Conservation (phyloP, 371 early-diverging fungal genomes). For the Fennellomyces sp. region DNA sequence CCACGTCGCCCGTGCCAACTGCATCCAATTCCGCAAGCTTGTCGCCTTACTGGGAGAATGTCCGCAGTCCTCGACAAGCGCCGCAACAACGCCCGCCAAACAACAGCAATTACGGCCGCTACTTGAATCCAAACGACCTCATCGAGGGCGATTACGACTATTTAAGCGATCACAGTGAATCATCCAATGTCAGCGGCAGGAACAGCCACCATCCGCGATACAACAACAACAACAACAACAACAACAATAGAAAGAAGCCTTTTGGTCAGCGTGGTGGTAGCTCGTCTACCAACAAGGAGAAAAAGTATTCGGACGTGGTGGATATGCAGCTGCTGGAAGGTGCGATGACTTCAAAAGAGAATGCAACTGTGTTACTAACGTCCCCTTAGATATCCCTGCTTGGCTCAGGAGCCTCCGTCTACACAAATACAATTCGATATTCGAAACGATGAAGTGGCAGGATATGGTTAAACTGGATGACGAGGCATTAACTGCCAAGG, state of each 20-base stretch:
- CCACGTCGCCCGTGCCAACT: constrained; percentile 29
- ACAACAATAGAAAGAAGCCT: constrained; percentile 15
- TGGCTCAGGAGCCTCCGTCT: constrained; percentile 89
- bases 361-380: too few species aligned
- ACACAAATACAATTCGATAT: constrained; percentile 88
- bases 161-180: constrained; percentile 65
- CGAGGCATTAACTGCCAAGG: constrained; percentile 77
- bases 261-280: constrained; percentile 11
- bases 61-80: constrained; percentile 1
- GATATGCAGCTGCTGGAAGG: constrained; percentile 77
- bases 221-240: constrained; percentile 8
- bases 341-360: too few species aligned
- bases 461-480: constrained; percentile 85
- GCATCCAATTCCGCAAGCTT: constrained; percentile 24
- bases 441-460: constrained; percentile 85
- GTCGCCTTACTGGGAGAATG: constrained; percentile 9
- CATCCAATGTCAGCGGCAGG: constrained; percentile 48
- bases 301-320: constrained; percentile 73
- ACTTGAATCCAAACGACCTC: constrained; percentile 40
- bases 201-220: neutral
- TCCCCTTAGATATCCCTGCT: constrained; percentile 78
- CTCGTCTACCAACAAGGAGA: constrained; percentile 72
- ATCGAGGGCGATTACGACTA: constrained; percentile 50
- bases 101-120: constrained; percentile 28
- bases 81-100: constrained; percentile 3